These are phyloP conservation scores for Sarcomyxa edulis DNA, from an alignment of 768 basidiomycete genomes.

Conservation along the genomic window DNA sequence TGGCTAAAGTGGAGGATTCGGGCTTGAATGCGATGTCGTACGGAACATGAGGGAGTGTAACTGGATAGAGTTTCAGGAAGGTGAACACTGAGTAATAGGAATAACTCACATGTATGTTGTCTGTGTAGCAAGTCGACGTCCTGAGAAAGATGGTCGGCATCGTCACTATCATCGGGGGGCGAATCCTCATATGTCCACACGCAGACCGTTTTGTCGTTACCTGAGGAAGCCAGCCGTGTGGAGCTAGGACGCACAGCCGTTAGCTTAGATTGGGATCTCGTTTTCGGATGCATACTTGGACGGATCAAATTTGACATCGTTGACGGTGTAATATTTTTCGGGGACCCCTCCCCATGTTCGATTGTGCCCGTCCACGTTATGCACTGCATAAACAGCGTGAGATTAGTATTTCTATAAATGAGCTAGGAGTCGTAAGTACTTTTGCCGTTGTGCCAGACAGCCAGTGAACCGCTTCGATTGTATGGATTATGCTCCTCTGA, in stretches of 20 bases:
- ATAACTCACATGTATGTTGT: slow-evolving; percentile 1
- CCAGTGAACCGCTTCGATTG: slow-evolving; percentile 42
- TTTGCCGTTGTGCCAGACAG: slow-evolving; percentile 30
- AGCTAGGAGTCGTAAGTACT: slow-evolving; percentile 14
- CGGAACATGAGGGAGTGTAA: slow-evolving; percentile 23
- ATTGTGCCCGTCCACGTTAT: slow-evolving; percentile 12
- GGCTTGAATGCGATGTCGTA: slow-evolving; percentile 43
- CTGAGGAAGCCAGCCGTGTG: slow-evolving; percentile 37
- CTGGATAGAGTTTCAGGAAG: slow-evolving; percentile 7
- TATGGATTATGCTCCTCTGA: slow-evolving; percentile 33
- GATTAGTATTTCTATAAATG: not conserved
- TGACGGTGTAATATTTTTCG: slow-evolving; percentile 47
- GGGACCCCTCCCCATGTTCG: slow-evolving; percentile 12
- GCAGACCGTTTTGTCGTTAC: slow-evolving; percentile 36
- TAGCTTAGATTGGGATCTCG: slow-evolving; percentile 5
- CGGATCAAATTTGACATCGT: slow-evolving; percentile 53
- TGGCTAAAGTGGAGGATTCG: slow-evolving; percentile 31
- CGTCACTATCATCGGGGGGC: slow-evolving; percentile 10
- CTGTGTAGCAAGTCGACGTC: not conserved
- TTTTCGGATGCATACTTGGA: slow-evolving; percentile 28
- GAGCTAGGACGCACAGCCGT: slow-evolving; percentile 22
- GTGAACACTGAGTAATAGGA: not conserved
- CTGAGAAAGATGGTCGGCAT: not conserved
- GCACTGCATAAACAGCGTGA: slow-evolving; percentile 1
- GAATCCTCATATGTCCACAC: slow-evolving; percentile 38